A percentile compares a stretch with the other conserved stretches of the same genome.
Evolutionary conservation across 2,329 filamentous ascomycete species (phyloP).

Genomic region (Fusarium oxysporum): DNA sequence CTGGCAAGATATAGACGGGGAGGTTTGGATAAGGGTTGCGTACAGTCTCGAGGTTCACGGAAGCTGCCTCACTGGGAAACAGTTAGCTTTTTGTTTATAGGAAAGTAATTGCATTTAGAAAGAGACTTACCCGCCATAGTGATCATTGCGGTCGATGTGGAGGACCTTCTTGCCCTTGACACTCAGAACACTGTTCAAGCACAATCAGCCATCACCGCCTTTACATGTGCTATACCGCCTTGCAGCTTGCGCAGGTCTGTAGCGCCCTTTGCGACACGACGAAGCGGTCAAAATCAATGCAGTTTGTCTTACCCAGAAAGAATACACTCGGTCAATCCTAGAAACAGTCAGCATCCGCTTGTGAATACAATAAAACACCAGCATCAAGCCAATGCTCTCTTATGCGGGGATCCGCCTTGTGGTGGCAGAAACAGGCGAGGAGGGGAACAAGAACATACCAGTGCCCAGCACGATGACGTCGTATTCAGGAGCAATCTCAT

Average conservation of each 20-base stretch:
- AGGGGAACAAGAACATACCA: constrained; percentile 68
- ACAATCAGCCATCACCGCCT: constrained; percentile 40
- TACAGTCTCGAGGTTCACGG: constrained; percentile 95
- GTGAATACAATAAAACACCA: neutral
- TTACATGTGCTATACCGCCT: constrained; percentile 35
- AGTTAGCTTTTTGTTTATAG: constrained; percentile 42
- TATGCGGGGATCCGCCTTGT: constrained; percentile 40
- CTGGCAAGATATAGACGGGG: constrained; percentile 27
- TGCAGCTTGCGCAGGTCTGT: constrained; percentile 17
- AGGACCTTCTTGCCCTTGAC: constrained; percentile 99
- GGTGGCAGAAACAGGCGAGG: constrained; percentile 30
- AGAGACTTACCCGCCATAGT: constrained; percentile 91
- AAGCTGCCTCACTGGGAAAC: constrained; percentile 80
- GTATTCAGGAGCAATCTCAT: constrained; percentile 98
- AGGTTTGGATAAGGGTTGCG: constrained; percentile 46
- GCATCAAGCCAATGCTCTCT: constrained; percentile 27
- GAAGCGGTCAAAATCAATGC: neutral
- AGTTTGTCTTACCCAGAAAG: constrained; percentile 82
- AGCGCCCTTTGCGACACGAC: constrained; percentile 5
- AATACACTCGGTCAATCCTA: constrained; percentile 98
- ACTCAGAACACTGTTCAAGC: constrained; percentile 77
- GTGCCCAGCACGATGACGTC: constrained; percentile 99
- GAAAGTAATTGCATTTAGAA: neutral
- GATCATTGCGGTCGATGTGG: constrained; percentile 98
- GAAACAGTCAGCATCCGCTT: constrained; percentile 40